Base-by-base conservation (phyloP, 2,329 filamentous ascomycete species). In the Meredithiella fracta region DNA sequence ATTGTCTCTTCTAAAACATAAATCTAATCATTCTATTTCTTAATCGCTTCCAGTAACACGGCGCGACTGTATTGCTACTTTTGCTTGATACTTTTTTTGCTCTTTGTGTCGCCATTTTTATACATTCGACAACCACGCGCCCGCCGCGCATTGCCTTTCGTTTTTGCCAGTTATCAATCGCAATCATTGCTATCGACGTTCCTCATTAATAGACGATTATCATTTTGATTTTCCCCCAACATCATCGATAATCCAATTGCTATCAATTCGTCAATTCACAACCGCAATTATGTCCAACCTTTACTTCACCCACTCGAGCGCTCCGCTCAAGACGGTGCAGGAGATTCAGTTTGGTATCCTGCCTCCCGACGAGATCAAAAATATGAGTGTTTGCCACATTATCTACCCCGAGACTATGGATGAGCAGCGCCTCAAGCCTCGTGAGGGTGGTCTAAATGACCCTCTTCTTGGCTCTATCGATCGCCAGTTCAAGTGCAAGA, bases 381-480 rank as follows among this genome's bases (percentile, higher is more conserved):
- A 85, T 65, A 94, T 97, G 88, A 96, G 90, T 71, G 91, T 97
- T 61, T 86, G 83, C 63, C 87, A 95, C 69, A 91, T 98, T 68
- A 79, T 92, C 69, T 97, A 96, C 67, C 90, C 92, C n/a, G 92
- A 98, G 75, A 97, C 92, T 26, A 96, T 98, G 92, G 92, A 98
- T 67, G 92, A 98, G 70, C 85, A 85, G 69, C 86, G 90, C 65
- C 83, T 86, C 62, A 87, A 87, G 68, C 92, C 92, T 61, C 88
- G 92, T 63, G 85, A 92, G 60, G 84, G 85, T 67, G 92, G 92
- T 65, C 76, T 97, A 63, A 97, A 97, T 68, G 92, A 99, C 67
- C 90, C 92, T 62, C 86, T 90, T 63, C 83, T 99, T 53, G 92
- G 92, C 58, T 95, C 92, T 52, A 95, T 98, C 68, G 94, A 98